Evolutionary conservation across 2,329 filamentous ascomycete species (phyloP).

Genomic region (Colletotrichum destructivum): DNA sequence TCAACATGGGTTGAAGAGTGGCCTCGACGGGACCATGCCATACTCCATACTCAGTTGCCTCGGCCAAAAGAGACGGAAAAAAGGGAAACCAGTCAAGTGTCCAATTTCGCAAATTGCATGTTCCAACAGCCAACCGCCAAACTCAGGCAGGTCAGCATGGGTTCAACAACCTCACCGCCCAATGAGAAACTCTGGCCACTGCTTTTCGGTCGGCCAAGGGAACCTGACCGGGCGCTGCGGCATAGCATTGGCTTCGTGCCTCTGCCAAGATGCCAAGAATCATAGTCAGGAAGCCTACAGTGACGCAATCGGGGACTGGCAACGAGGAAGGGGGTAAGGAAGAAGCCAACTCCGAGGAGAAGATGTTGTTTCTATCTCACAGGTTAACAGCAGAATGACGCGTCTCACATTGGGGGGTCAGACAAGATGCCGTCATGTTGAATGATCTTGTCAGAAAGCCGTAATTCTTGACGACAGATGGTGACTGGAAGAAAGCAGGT

Average conservation of each 20-base stretch:
- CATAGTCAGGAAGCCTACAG: slow-evolving; percentile 17
- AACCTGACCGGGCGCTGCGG: background rate
- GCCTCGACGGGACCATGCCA: background rate
- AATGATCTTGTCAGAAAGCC: background rate
- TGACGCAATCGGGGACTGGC: slow-evolving; percentile 37
- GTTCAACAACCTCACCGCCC: slow-evolving; percentile 4
- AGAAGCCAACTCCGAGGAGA: background rate
- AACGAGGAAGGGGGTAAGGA: slow-evolving; percentile 1
- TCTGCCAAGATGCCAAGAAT: slow-evolving; percentile 37
- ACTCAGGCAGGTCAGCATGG: slow-evolving; percentile 4
- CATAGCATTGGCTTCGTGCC: slow-evolving; percentile 29
- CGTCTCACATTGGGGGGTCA: background rate
- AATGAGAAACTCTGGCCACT: slow-evolving; percentile 6
- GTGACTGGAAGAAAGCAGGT: background rate
- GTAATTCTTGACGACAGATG: background rate
- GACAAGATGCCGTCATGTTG: background rate
- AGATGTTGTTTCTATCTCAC: background rate
- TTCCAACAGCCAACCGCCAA: background rate
- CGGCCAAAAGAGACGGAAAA: too few relatives aligned
- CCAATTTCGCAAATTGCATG: background rate
- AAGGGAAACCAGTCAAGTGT: background rate
- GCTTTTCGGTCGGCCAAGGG: slow-evolving; percentile 1
- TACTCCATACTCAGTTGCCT: background rate
- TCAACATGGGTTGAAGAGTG: background rate
- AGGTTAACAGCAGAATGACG: background rate